Conservation (phyloP, 2,329 filamentous ascomycete genomes). For the Penicillium frequentans region DNA sequence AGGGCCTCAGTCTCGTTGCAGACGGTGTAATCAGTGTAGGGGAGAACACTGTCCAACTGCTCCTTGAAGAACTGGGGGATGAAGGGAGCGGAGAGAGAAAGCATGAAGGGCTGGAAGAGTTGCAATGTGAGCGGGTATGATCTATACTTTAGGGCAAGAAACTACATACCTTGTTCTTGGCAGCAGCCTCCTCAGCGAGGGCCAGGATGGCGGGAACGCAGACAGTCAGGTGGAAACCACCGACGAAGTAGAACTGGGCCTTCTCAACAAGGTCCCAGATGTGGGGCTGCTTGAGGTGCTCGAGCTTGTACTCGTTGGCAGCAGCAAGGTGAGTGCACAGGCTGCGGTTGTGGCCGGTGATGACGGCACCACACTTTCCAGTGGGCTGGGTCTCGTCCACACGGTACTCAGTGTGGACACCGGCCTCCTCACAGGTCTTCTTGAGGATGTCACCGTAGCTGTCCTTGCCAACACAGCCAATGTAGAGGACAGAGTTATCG, state of each 20-base stretch:
- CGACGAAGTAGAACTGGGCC: constrained; percentile 87
- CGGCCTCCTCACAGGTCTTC: constrained; percentile 81
- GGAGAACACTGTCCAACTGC: constrained; percentile 76
- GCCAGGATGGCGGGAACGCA: constrained; percentile 88
- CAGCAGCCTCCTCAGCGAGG: constrained; percentile 83
- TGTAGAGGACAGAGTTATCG: constrained; percentile 84
- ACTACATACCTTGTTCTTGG: constrained; percentile 72
- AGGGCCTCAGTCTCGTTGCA: constrained; percentile 96
- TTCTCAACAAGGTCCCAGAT: constrained; percentile 91
- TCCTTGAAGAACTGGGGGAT: constrained; percentile 99
- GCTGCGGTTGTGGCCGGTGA: constrained; percentile 93
- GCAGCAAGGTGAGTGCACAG: constrained; percentile 94
- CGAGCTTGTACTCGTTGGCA: constrained; percentile 94
- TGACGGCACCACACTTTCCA: constrained; percentile 92
- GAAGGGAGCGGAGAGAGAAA: constrained; percentile 93
- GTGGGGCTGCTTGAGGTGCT: constrained; percentile 86
- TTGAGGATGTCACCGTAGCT: constrained; percentile 89
- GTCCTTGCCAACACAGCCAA: constrained; percentile 92
- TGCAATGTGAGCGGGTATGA: neutral
- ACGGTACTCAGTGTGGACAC: constrained; percentile 91
- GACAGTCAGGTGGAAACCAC: constrained; percentile 96
- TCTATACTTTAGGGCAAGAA: neutral
- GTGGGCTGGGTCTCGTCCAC: constrained; percentile 82
- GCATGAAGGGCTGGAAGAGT: constrained; percentile 64
- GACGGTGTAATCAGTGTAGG: constrained; percentile 94